phyloP scores from a whole-genome alignment of 495 filamentous ascomycete species.

The Penicillium waksmanii region DNA sequence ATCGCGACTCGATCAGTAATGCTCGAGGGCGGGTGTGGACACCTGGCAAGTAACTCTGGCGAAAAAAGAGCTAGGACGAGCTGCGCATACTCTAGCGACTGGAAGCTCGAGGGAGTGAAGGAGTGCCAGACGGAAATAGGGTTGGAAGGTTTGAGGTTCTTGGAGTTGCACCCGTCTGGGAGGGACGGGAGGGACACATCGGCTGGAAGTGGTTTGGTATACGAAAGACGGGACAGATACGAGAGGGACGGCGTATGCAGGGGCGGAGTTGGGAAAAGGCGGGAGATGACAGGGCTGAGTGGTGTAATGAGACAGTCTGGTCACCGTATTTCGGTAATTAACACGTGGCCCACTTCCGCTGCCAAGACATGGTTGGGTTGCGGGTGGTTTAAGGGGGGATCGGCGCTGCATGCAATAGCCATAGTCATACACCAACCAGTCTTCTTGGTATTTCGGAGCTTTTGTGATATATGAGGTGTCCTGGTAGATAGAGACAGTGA shows the following conservation, averaged over 20 bases:
- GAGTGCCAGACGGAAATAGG: slow-evolving; percentile 10
- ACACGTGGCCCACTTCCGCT: slow-evolving; percentile 23
- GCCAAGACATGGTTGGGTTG: slow-evolving; percentile 17
- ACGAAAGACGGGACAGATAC: slow-evolving; percentile 15
- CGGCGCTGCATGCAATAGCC: slow-evolving; percentile 1
- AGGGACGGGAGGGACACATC: slow-evolving; percentile 22
- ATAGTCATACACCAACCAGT: too few relatives aligned
- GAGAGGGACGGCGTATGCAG: not conserved
- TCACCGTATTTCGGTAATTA: slow-evolving; percentile 9
- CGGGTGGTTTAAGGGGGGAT: slow-evolving; percentile 7
- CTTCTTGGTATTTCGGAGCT: too few relatives aligned
- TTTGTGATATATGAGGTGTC: too few relatives aligned
- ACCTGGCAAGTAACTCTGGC: slow-evolving; percentile 38
- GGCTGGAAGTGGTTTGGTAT: slow-evolving; percentile 16
- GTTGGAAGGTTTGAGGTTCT: slow-evolving; percentile 14
- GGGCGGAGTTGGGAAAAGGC: not conserved
- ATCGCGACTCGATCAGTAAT: slow-evolving; percentile 36
- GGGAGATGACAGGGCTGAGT: not conserved
- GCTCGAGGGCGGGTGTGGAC: slow-evolving; percentile 31
- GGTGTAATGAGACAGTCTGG: slow-evolving; percentile 5
- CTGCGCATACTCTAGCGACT: slow-evolving; percentile 42
- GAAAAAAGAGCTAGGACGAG: slow-evolving; percentile 32
- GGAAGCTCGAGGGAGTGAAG: slow-evolving; percentile 9
- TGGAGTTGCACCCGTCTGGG: slow-evolving; percentile 22
- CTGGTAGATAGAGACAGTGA: not conserved